Evolutionary conservation across 2,329 filamentous ascomycete genomes (phyloP).

Genomic region (Diaporthe ampelina): DNA sequence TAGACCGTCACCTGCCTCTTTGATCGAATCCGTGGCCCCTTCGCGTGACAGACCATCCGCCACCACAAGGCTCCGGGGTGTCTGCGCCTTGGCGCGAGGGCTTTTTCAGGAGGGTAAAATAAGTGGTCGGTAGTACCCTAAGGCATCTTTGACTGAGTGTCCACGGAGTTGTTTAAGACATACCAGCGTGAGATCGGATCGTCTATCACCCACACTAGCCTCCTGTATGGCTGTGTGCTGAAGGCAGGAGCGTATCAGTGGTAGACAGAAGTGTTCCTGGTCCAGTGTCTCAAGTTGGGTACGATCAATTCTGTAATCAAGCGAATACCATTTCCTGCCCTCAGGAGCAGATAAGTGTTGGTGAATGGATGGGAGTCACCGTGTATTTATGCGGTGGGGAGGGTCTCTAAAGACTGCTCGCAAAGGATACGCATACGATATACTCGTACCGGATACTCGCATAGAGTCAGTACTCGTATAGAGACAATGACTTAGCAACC

Average conservation of each 20-base stretch:
- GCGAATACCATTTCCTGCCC: too few relatives aligned
- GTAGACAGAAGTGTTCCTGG: not conserved
- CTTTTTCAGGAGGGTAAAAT: not conserved
- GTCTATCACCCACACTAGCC: not conserved
- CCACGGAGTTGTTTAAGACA: too few relatives aligned
- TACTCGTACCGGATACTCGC: slow-evolving; percentile 6
- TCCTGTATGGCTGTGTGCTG: not conserved
- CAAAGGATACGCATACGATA: not conserved
- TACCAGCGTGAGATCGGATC: not conserved
- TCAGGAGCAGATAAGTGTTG: not conserved
- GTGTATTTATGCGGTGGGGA: not conserved
- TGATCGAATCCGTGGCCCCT: not conserved
- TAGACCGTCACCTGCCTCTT: not conserved
- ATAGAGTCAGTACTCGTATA: not conserved
- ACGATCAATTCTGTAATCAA: not conserved
- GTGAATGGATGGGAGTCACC: not conserved
- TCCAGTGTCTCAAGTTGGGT: not conserved
- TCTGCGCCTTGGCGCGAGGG: not conserved
- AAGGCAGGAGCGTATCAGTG: not conserved
- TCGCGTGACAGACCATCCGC: not conserved
- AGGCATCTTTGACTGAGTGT: not conserved
- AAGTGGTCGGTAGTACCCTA: not conserved
- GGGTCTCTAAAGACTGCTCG: not conserved
- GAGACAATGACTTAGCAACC: not conserved
- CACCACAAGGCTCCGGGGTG: too few relatives aligned